phyloP scores from a whole-genome alignment of 805 yeast genomes.

The Nakazawaea ernobii region DNA sequence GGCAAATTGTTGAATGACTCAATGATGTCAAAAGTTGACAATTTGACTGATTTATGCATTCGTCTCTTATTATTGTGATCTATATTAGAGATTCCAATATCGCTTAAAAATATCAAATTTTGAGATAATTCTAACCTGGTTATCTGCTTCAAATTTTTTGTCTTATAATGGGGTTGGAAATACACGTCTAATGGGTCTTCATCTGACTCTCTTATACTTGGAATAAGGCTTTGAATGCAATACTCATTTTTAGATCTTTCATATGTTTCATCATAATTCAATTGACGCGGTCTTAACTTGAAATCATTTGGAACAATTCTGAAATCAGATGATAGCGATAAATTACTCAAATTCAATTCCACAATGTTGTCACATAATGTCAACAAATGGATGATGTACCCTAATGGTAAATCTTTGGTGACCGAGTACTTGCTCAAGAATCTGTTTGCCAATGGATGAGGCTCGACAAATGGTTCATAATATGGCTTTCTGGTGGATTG shows the following conservation, averaged over 20 bases:
- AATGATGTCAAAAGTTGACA: conserved; percentile 10
- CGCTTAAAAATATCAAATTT: conserved; percentile 25
- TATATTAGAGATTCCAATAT: conserved; percentile 18
- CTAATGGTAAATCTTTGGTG: conserved; percentile 75
- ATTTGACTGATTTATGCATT: conserved; percentile 12
- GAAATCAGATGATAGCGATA: conserved; percentile 66
- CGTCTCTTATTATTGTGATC: conserved; percentile 14
- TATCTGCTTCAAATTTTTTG: conserved; percentile 4
- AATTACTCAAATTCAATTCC: conserved; percentile 49
- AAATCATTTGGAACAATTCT: conserved; percentile 37
- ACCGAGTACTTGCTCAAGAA: conserved; percentile 57
- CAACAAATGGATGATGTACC: conserved; percentile 63
- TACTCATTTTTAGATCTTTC: background rate
- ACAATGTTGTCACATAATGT: conserved; percentile 60
- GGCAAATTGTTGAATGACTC: conserved; percentile 26
- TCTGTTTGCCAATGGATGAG: conserved; percentile 59
- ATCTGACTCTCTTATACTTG: conserved; percentile 18
- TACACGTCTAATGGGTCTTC: conserved; percentile 9
- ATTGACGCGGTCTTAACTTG: conserved; percentile 24
- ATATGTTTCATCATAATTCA: conserved; percentile 21
- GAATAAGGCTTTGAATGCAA: conserved; percentile 4
- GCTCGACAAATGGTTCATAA: conserved; percentile 27
- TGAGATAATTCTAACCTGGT: conserved; percentile 12
- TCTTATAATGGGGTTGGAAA: conserved; percentile 5
- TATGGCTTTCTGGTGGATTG: conserved; percentile 13